phyloP scores from a whole-genome alignment of 2,329 filamentous ascomycete species.

The Didymella segeticola region DNA sequence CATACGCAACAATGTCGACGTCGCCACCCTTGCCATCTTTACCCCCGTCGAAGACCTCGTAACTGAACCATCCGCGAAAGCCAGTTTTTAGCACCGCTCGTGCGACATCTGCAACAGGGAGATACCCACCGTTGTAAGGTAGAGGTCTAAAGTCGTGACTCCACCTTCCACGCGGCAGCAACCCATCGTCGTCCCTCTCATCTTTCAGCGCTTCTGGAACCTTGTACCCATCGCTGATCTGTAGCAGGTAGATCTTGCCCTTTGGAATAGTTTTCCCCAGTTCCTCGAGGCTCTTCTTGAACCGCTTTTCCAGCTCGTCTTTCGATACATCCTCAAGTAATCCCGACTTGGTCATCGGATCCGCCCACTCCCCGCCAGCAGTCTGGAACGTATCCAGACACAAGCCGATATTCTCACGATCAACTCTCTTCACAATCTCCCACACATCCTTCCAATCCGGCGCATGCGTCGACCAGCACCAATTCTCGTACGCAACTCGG shows the following conservation, averaged over 20 bases:
- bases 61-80: slow-evolving; percentile 70
- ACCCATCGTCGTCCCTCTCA: slow-evolving; percentile 57
- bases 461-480: slow-evolving; percentile 79
- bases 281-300: slow-evolving; percentile 62
- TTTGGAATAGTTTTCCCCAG: slow-evolving; percentile 65
- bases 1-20: slow-evolving; percentile 59
- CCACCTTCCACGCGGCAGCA: slow-evolving; percentile 70
- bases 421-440: slow-evolving; percentile 68
- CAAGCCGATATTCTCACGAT: slow-evolving; percentile 72
- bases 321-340: slow-evolving; percentile 58
- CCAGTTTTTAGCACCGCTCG: slow-evolving; percentile 72
- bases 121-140: slow-evolving; percentile 73
- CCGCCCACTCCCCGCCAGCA: slow-evolving; percentile 74
- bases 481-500: slow-evolving; percentile 78
- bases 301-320: slow-evolving; percentile 59
- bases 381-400: slow-evolving; percentile 83
- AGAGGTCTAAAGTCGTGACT: slow-evolving; percentile 74
- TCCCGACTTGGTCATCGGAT: slow-evolving; percentile 70
- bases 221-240: slow-evolving; percentile 77
- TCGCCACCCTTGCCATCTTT: slow-evolving; percentile 60
- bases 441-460: slow-evolving; percentile 73
- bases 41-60: slow-evolving; percentile 73
- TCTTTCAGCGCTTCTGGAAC: slow-evolving; percentile 62
- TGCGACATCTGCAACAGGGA: slow-evolving; percentile 71
- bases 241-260: slow-evolving; percentile 76